Evolutionary conservation across 1,139 yeast species (phyloP).

Genomic region (Candida neerlandica): DNA sequence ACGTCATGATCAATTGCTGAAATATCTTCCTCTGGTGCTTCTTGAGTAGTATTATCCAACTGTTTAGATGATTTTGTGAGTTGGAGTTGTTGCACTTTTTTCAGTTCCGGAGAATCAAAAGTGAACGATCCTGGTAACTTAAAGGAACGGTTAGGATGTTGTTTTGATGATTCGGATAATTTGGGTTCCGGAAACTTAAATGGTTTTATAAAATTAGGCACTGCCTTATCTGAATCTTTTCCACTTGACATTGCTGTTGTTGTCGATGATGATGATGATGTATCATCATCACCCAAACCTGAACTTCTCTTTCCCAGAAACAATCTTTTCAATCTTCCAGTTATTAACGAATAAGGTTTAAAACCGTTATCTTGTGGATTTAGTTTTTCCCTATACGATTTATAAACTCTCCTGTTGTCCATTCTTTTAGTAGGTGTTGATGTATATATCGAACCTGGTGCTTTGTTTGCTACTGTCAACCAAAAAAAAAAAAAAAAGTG

Average conservation of each 20-base stretch:
- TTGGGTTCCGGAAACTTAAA: constrained; percentile 9
- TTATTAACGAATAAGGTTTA: constrained; percentile 22
- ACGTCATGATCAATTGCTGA: constrained; percentile 5
- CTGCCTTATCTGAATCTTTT: constrained; percentile 1
- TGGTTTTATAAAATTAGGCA: constrained; percentile 8
- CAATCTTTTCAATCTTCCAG: constrained; percentile 36
- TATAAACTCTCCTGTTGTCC: constrained; percentile 47
- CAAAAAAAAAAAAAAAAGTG: not conserved
- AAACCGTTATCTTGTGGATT: constrained; percentile 16
- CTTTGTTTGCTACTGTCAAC: not conserved
- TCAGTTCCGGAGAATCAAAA: not conserved
- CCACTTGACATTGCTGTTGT: not conserved
- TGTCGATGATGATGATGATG: constrained; percentile 12
- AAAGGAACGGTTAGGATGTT: not conserved
- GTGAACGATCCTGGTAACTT: constrained; percentile 15
- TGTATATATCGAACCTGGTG: not conserved
- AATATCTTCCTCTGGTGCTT: not conserved
- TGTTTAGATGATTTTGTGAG: not conserved
- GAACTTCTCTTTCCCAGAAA: constrained; percentile 14
- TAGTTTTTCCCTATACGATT: constrained; percentile 30
- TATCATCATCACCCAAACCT: constrained; percentile 13
- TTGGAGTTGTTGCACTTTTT: not conserved
- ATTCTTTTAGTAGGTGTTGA: constrained; percentile 19
- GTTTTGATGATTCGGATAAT: not conserved
- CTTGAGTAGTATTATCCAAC: not conserved